Base-by-base conservation (phyloP, 768 basidiomycete species). In the Hygrophoropsis aurantiaca region DNA sequence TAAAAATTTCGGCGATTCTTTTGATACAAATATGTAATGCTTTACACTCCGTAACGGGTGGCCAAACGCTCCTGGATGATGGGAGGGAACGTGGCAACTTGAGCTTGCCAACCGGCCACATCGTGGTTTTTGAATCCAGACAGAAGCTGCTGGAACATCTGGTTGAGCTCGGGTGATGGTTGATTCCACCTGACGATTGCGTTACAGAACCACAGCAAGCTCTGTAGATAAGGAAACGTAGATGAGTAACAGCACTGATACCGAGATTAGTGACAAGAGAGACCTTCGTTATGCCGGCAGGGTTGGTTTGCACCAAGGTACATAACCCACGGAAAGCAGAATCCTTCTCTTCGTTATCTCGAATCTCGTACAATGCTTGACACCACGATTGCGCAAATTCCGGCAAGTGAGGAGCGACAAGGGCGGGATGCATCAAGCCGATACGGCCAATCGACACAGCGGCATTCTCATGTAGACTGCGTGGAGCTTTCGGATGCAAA, bases 331-430 rank as follows among this genome's bases (percentile, higher is more conserved):
- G 80, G 82, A 98, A 99, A 5, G 97, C 97, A 18, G 94, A 97
- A 60, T 97, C 97, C 71, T 98, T 99, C 74, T 99, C 97, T 58
- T 98, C 95, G 59, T 98, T 99, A 60, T 99, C 97, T 53, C 97
- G 86, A 65, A 99, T 99, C 68, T 98, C 97, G 63, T 94, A 94
- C 44, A 99, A 72, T 6, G 95, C 94, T 58, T 91, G 90, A 67
- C 95, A 97, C 97, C 97, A 99, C 11, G 89, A 84, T 65, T 91
- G 89, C 4, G 93, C 94, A 67, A 98, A 98, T 55, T 88, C 86
- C 0, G 83, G 78, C 23, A 97, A 72, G 60, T 94, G 85, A 19
- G 94, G 93, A 10, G 95, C 93, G 40, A 98, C 92, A 18, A 90
- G 67, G 16, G 71, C 66, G 0, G 97, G 97, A 61, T 93, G 94